A percentile compares a stretch with the other conserved stretches of the same genome.
These are phyloP conservation scores for Gaertneriomyces semiglobifer DNA, from an alignment of 192 early-diverging fungal species.

Conservation along the genomic window DNA sequence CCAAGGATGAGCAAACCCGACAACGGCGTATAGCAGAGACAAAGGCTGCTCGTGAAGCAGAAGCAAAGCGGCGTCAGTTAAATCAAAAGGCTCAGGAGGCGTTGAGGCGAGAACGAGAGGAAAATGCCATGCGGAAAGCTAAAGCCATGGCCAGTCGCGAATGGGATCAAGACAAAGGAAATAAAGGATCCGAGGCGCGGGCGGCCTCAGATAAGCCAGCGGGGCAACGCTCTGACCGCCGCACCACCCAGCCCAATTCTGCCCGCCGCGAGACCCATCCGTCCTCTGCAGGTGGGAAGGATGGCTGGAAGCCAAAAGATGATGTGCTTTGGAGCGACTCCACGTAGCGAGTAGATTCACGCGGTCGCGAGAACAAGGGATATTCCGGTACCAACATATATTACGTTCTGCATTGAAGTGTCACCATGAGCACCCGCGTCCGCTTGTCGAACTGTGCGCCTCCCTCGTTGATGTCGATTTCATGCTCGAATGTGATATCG, in stretches of 20 bases:
- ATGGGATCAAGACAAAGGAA: conserved; percentile 21
- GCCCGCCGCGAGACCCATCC: no score
- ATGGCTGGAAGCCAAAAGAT: no score
- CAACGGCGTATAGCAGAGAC: conserved; percentile 4
- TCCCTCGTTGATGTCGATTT: conserved; percentile 25
- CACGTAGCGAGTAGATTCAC: no score
- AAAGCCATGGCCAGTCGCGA: conserved; percentile 8
- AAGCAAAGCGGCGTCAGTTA: background rate
- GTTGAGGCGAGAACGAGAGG: conserved; percentile 25
- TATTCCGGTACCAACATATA: no score
- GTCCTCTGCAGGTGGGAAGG: no score
- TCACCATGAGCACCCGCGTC: conserved; percentile 21
- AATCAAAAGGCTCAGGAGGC: background rate
- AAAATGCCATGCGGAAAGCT: conserved; percentile 26
- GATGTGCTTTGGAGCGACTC: no score
- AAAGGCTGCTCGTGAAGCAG: conserved; percentile 7
- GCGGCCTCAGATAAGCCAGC: no score
- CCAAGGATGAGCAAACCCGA: background rate
- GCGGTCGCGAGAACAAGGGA: no score
- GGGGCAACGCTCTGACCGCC: no score
- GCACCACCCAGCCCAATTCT: no score
- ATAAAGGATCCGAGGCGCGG: background rate
- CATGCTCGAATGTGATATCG: conserved; percentile 14
- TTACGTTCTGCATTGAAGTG: conserved; percentile 12
- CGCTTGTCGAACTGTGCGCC: conserved; percentile 25